Conservation (phyloP, 129 eudicot species). For the Cynara cardunculus region DNA sequence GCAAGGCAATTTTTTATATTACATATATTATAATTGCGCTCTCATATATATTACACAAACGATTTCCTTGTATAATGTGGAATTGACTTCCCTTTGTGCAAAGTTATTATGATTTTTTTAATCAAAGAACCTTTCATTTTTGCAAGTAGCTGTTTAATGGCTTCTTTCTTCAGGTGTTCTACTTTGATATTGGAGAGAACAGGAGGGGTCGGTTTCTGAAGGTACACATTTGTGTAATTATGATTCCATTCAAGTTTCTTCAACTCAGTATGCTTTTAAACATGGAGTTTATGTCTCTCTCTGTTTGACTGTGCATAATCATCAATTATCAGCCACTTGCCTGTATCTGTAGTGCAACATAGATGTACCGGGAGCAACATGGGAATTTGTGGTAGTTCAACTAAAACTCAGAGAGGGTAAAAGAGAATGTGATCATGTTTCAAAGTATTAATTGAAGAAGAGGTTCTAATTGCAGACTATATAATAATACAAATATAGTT, state of each 20-base stretch:
- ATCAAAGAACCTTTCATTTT: not conserved
- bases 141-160: not conserved
- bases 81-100: constrained; percentile 10
- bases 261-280: not conserved
- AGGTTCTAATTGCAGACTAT: not conserved
- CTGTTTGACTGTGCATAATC: not conserved
- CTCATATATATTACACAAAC: not conserved
- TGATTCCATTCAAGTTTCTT: not conserved
- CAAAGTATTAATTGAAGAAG: constrained; percentile 1
- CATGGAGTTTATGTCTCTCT: not conserved
- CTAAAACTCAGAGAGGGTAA: not conserved
- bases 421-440: not conserved
- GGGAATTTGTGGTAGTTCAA: not conserved
- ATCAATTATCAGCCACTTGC: not conserved
- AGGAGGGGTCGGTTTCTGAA: constrained; percentile 93
- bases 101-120: not conserved
- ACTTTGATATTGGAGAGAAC: constrained; percentile 94
- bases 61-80: not conserved
- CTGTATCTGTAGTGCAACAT: not conserved
- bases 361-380: not conserved
- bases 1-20: constrained; percentile 48
- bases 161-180: constrained; percentile 65
- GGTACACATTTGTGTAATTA: constrained; percentile 33
- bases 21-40: not conserved
- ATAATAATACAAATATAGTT: not conserved